A percentile compares a stretch with the other conserved stretches of the same genome.
phyloP scores from a whole-genome alignment of 1,284 basidiomycete species.

The Apiotrichum sp. region DNA sequence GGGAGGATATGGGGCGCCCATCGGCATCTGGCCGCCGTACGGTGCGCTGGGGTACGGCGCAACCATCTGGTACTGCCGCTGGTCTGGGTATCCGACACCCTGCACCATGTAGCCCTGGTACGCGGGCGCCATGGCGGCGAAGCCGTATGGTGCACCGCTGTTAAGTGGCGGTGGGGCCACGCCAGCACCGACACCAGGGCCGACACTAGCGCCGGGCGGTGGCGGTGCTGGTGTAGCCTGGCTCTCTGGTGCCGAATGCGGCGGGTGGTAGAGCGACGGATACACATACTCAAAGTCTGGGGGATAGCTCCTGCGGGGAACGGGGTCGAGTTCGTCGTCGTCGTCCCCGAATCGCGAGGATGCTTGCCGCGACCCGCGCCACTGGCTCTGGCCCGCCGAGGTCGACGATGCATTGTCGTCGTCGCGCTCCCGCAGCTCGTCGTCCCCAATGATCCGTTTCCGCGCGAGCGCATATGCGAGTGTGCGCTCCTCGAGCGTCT shows the following conservation, averaged over 20 bases:
- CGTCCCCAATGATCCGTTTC: constrained; percentile 36
- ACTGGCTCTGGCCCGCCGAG: constrained; percentile 5
- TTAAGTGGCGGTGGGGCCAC: not conserved
- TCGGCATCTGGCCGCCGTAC: constrained; percentile 8
- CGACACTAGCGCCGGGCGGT: not conserved
- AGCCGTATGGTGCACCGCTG: constrained; percentile 1
- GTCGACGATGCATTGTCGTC: constrained; percentile 15
- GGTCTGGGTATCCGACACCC: constrained; percentile 7
- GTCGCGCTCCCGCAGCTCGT: constrained; percentile 2
- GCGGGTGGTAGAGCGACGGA: constrained; percentile 32
- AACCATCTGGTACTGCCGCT: constrained; percentile 2
- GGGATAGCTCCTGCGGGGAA: constrained; percentile 25
- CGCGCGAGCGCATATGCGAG: constrained; percentile 35
- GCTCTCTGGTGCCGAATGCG: not conserved
- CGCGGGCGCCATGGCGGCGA: not conserved
- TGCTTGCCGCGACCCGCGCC: constrained; percentile 9
- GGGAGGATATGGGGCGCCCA: constrained; percentile 4
- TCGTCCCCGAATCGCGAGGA: constrained; percentile 13
- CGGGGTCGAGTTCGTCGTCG: constrained; percentile 34
- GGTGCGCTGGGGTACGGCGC: constrained; percentile 3
- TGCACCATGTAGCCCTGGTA: constrained; percentile 12
- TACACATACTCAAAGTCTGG: constrained; percentile 29
- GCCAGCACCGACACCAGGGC: too few relatives aligned
- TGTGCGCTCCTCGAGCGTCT: constrained; percentile 41
- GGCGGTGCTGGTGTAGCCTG: not conserved